Evolutionary conservation across 768 basidiomycete genomes (phyloP), one percentile per base, ranked within the genome.

Genomic region (Mycena sanguinolenta): DNA sequence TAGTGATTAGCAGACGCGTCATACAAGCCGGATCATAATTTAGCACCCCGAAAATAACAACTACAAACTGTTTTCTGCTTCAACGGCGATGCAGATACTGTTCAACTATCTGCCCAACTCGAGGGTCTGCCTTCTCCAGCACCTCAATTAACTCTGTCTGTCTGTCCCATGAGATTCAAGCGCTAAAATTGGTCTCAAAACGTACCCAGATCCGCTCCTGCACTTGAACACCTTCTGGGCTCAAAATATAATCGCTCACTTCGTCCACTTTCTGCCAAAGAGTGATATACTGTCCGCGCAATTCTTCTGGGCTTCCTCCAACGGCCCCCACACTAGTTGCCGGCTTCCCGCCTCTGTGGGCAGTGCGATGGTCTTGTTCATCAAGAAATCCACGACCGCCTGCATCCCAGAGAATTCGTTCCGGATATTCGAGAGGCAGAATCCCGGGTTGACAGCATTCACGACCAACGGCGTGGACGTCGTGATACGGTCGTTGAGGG

Each of bases 251-350:
- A 53, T 81, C 79, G 38, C 79, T 78, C 0, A 78, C 77, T 54
- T 83, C 81, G 0, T 73, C 65, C 4, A 80, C 71, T n/a, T 70
- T 44, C 30, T 73, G 55, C 49, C 49, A 50, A 19, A 76, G 52
- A 7, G 75, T 75, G 13, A 82, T 71, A 75, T 80, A 83, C 21
- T 76, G 75, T 21, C 82, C 82, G 5, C 75, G 73, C 64, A 83
- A 32, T 28, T 70, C 63, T 1, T 78, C 72, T 28, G 71, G 63
- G 16, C 68, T 53, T 21, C 69, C 60, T 3, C 80, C 81, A 17
- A 81, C 32, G 6, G 80, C 77, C 79, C 82, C 75, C 76, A 83
- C 14, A 83, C 75, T 1, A 81, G 67, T 63, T 80, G 77, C 6
- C 81, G 63, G 58, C 77, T 76, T 14, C 77, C 77, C 12, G 55